Conservation (phyloP, 176 grass and related monocot genomes). For the Phoenix dactylifera region DNA sequence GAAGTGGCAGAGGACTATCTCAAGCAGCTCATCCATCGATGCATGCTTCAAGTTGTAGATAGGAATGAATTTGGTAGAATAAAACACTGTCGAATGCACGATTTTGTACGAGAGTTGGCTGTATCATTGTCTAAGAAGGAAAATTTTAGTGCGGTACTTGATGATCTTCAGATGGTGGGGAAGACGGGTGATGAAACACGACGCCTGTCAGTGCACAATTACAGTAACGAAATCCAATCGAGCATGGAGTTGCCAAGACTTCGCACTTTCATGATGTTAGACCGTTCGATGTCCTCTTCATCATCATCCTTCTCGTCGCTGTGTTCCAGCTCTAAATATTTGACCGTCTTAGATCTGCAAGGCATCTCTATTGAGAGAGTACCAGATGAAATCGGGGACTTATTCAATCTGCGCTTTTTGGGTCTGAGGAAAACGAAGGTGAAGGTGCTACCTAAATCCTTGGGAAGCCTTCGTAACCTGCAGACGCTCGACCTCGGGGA, state of each 20-base stretch:
- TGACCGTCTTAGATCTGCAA: constrained; percentile 18
- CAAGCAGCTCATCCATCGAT: constrained; percentile 24
- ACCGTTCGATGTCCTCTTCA: background rate
- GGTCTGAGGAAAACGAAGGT: constrained; percentile 30
- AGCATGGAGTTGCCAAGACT: constrained; percentile 2
- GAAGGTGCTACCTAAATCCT: constrained; percentile 15
- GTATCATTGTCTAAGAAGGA: constrained; percentile 23
- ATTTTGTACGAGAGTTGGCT: constrained; percentile 36
- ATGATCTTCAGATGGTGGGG: background rate
- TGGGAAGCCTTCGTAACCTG: constrained; percentile 11
- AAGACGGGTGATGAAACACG: background rate
- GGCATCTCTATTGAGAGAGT: constrained; percentile 3
- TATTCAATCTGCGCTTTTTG: constrained; percentile 29
- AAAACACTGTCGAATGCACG: constrained; percentile 29
- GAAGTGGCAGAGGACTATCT: constrained; percentile 34
- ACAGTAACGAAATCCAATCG: background rate
- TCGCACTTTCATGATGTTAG: constrained; percentile 21
- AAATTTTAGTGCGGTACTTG: constrained; percentile 19
- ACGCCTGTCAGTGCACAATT: constrained; percentile 19
- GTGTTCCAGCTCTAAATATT: constrained; percentile 5
- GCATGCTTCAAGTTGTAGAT: constrained; percentile 27
- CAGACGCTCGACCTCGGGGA: background rate
- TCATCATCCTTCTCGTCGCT: background rate
- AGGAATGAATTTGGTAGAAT: constrained; percentile 22
- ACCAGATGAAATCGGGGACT: constrained; percentile 16